Evolutionary conservation across 1,139 yeast species (phyloP), one percentile per base, ranked within the genome.

Genomic region (Wickerhamomyces sp.): DNA sequence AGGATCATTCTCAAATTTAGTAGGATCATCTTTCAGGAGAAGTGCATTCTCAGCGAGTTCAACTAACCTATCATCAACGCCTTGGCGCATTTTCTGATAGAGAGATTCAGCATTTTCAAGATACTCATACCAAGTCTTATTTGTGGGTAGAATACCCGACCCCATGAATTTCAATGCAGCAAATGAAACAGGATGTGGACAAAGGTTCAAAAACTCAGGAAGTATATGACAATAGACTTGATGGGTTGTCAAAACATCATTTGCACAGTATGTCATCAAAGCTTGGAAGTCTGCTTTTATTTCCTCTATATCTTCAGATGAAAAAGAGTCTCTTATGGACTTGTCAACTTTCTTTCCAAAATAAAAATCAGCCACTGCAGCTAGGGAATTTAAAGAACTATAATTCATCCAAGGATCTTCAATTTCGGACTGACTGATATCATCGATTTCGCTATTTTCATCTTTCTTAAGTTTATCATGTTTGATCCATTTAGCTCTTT

Each of bases 181-280:
- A 69, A 93, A 86, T 27, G 95, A 88, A 2, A 91, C 96, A 0
- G 99, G 98, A 64, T 94, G 99, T 0, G 98, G 96, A 33, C 91
- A 81, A 44, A 80, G 76, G 31, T 68, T 58, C 36, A 78, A 65
- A 59, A 87, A 94, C 33, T 70, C 68, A 0, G 96, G 96, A 41
- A 84, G 77, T 0, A 90, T 76, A 49, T 78, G 79, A 46, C 75
- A 71, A 52, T 85, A 81, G 0, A 93, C 91, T 50, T 70, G 68
- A 58, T 75, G 85, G 0, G 99, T 93, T 1, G 84, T 83, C 4
- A 68, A 68, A 0, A 90, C 96, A 67, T 94, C 99, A 13, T 68
- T 68, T 1, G 96, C 90, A 73, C 99, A 94, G 67, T 94, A 94
- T 39, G 68, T 66, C 73, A 90, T 79, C 49, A 90, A 69, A 23